Evolutionary conservation across 2,329 filamentous ascomycete genomes (phyloP).

Genomic region (Corniculantispora saksenae): DNA sequence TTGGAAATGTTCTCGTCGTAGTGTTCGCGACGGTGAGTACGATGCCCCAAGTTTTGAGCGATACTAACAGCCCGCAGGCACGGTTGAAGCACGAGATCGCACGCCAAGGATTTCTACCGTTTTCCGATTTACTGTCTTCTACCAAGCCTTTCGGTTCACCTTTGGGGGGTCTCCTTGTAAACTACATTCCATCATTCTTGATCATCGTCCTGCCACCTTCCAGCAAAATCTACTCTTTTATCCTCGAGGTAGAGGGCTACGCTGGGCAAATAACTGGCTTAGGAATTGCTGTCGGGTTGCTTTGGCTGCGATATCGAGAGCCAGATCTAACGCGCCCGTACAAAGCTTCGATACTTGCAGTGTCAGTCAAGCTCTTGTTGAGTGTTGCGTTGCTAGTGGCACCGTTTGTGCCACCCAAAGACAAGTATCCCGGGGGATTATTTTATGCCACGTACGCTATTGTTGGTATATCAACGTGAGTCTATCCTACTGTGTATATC

Average conservation of each 20-base stretch:
- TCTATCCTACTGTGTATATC: neutral
- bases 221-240: conserved; percentile 69
- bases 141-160: conserved; percentile 68
- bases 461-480: conserved; percentile 55
- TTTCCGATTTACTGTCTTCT: conserved; percentile 59
- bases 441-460: conserved; percentile 58
- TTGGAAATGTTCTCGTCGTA: conserved; percentile 73
- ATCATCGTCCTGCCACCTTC: conserved; percentile 67
- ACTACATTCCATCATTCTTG: conserved; percentile 67
- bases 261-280: conserved; percentile 62
- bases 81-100: conserved; percentile 73
- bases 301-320: conserved; percentile 60
- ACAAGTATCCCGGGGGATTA: conserved; percentile 44
- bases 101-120: conserved; percentile 69
- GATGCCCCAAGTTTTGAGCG: too few relatives aligned
- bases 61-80: conserved; percentile 45
- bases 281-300: conserved; percentile 56
- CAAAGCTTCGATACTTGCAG: conserved; percentile 62
- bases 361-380: conserved; percentile 55
- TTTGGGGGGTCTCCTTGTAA: conserved; percentile 66
- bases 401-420: conserved; percentile 62
- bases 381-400: conserved; percentile 58
- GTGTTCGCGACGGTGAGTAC: conserved; percentile 63
- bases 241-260: conserved; percentile 71
- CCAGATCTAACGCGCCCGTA: conserved; percentile 65